phyloP scores from a whole-genome alignment of 306 rosid genomes.

The Morella rubra region DNA sequence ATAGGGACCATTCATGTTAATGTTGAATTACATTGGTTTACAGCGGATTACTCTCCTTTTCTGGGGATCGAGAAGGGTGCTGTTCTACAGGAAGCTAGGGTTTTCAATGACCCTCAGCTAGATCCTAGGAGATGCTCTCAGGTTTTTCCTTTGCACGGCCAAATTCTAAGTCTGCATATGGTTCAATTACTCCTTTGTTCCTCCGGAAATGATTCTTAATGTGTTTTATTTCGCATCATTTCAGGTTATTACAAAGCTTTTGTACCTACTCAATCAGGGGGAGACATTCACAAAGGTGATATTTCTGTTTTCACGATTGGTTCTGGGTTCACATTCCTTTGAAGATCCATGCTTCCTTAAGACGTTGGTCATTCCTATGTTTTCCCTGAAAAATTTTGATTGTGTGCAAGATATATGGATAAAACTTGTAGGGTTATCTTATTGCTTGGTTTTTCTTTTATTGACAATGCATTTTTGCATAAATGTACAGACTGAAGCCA shows the following conservation, averaged over 20 bases:
- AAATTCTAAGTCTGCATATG: background rate
- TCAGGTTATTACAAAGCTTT: constrained; percentile 92
- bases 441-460: constrained; percentile 16
- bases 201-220: constrained; percentile 29
- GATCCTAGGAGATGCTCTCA: constrained; percentile 97
- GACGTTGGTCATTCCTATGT: background rate
- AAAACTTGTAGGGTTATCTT: constrained; percentile 6
- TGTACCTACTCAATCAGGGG: constrained; percentile 92
- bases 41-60: constrained; percentile 90
- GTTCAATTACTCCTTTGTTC: constrained; percentile 15
- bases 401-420: background rate
- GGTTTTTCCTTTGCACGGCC: constrained; percentile 45
- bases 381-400: background rate
- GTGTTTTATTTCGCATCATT: constrained; percentile 12
- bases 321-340: background rate
- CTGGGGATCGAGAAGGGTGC: constrained; percentile 96
- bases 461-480: constrained; percentile 20
- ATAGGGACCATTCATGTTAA: constrained; percentile 16
- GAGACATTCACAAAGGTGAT: constrained; percentile 89
- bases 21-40: constrained; percentile 27
- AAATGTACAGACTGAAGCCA: constrained; percentile 79
- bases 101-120: constrained; percentile 95
- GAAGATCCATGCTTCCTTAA: constrained; percentile 18
- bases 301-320: constrained; percentile 2
- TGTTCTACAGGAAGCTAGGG: constrained; percentile 98